Evolutionary conservation across 2,329 filamentous ascomycete genomes (phyloP).

Genomic region (Diplodia seriata): DNA sequence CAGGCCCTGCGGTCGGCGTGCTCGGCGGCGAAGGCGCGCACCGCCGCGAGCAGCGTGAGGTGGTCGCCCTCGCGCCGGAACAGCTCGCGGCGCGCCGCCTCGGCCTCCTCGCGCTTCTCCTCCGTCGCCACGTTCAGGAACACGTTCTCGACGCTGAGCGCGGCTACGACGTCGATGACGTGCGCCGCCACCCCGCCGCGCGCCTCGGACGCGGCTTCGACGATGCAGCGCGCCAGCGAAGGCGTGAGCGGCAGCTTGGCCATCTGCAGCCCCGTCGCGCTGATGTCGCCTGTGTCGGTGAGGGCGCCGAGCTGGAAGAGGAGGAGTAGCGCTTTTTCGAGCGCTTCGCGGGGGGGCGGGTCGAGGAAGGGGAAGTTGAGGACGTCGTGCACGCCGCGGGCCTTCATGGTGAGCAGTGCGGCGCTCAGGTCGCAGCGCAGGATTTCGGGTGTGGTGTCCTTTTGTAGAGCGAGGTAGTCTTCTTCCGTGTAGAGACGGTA

Average conservation of each 20-base stretch:
- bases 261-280: conserved; percentile 74
- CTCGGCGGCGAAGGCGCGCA: conserved; percentile 66
- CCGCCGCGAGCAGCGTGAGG: conserved; percentile 66
- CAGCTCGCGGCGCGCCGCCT: conserved; percentile 62
- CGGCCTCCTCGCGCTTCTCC: conserved; percentile 65
- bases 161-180: conserved; percentile 81
- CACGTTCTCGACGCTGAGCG: conserved; percentile 69
- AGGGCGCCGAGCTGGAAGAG: conserved; percentile 81
- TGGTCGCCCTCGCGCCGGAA: conserved; percentile 69
- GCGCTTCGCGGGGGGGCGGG: conserved; percentile 74
- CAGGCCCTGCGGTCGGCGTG: conserved; percentile 65
- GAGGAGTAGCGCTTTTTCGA: conserved; percentile 82
- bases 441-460: conserved; percentile 85
- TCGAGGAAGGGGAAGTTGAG: conserved; percentile 86
- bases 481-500: conserved; percentile 86
- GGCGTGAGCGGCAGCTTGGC: conserved; percentile 84
- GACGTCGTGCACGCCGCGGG: conserved; percentile 82
- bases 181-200: conserved; percentile 79
- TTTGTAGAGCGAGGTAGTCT: conserved; percentile 72
- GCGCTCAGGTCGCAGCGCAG: conserved; percentile 86
- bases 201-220: conserved; percentile 76
- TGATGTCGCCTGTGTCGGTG: conserved; percentile 74
- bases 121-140: conserved; percentile 67
- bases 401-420: conserved; percentile 91
- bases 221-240: conserved; percentile 78